Conservation (phyloP, 805 yeast species). For the Wickerhamiella siamensis region DNA sequence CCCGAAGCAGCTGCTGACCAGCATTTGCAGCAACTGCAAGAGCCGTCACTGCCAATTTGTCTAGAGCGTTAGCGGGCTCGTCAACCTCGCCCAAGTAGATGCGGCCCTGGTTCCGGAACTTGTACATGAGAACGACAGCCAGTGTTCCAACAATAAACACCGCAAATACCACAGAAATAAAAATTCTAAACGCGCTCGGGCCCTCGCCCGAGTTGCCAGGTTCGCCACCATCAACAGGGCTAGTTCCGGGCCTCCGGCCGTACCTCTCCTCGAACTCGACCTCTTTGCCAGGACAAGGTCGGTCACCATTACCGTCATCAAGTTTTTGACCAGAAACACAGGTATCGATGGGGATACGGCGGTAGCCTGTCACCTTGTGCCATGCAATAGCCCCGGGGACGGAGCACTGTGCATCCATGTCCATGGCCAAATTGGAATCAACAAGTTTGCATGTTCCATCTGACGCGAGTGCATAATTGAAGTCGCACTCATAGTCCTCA, state of each 20-base stretch:
- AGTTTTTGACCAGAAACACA: constrained; percentile 68
- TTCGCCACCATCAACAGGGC: constrained; percentile 25
- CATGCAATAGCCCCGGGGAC: constrained; percentile 36
- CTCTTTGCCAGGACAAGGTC: constrained; percentile 84
- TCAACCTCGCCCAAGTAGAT: constrained; percentile 7
- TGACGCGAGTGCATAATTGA: constrained; percentile 43
- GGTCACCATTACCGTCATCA: constrained; percentile 38
- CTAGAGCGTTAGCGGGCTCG: neutral
- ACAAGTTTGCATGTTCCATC: constrained; percentile 83
- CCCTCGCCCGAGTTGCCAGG: constrained; percentile 35
- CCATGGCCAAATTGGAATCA: constrained; percentile 50
- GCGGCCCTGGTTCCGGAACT: constrained; percentile 4
- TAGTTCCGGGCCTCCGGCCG: neutral
- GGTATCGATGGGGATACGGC: constrained; percentile 71
- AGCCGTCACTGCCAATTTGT: neutral
- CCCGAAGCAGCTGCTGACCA: constrained; percentile 2
- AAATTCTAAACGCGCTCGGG: constrained; percentile 66
- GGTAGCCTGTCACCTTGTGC: constrained; percentile 82
- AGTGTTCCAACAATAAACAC: neutral
- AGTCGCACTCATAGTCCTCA: constrained; percentile 87
- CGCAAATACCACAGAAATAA: neutral
- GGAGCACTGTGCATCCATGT: constrained; percentile 12
- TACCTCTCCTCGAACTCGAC: constrained; percentile 37
- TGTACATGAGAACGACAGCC: neutral
- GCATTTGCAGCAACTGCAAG: constrained; percentile 3